These are phyloP conservation scores for Blepharisma undulans DNA, from an alignment of 169 alveolate genomes.

Conservation along the genomic window DNA sequence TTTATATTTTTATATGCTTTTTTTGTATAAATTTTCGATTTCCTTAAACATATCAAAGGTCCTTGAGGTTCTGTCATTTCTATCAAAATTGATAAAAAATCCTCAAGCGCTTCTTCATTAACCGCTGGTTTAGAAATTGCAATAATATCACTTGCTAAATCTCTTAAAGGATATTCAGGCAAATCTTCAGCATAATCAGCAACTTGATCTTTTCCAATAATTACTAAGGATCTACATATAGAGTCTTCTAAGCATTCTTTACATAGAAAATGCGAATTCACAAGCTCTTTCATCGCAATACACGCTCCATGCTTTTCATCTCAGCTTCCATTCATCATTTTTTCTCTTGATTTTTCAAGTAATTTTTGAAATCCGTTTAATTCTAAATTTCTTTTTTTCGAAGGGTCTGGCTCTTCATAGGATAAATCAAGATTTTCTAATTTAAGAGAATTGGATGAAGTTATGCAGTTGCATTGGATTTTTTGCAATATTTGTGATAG, in stretches of 20 bases:
- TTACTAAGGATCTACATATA: not conserved
- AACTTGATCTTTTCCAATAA: not conserved
- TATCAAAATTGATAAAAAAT: not conserved
- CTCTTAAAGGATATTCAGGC: constrained; percentile 34
- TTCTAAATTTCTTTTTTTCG: not conserved
- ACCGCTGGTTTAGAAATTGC: not conserved
- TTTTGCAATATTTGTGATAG: not conserved
- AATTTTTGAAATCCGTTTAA: not conserved
- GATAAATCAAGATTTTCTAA: not conserved
- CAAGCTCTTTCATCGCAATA: not conserved
- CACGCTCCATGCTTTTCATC: not conserved
- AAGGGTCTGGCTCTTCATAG: not conserved
- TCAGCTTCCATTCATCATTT: not conserved
- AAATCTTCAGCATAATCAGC: constrained; percentile 37
- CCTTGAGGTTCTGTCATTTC: not conserved
- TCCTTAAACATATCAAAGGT: constrained; percentile 8
- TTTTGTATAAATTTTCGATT: not conserved
- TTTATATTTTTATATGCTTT: constrained; percentile 1
- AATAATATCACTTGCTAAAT: not conserved
- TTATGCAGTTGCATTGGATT: not conserved
- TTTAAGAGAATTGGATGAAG: not conserved
- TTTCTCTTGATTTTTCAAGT: not conserved
- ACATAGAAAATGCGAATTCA: not conserved
- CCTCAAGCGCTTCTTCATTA: not conserved
- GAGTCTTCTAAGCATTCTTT: constrained; percentile 17